These are phyloP conservation scores for Ottelia alismoides DNA, from an alignment of 106 monocot species.

Conservation along the genomic window DNA sequence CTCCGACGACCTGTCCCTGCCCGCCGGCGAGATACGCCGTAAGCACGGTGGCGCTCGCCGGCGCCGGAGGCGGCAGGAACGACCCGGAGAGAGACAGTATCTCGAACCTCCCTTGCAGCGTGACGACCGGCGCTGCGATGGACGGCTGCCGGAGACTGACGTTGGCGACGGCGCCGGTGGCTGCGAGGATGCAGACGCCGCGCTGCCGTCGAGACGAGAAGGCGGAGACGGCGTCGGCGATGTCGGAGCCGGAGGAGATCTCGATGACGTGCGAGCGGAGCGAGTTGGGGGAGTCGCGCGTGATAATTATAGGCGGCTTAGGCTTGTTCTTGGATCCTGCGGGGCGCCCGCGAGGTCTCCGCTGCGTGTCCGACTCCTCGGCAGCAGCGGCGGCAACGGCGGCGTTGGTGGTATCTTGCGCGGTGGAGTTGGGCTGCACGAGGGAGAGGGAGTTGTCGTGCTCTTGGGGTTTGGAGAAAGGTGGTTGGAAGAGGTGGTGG, in stretches of 20 bases:
- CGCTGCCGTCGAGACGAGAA: constrained; percentile 4
- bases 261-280: constrained; percentile 13
- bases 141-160: constrained; percentile 14
- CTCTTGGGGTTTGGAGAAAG: no score
- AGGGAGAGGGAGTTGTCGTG: background rate
- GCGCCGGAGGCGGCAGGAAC: constrained; percentile 5
- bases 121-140: background rate
- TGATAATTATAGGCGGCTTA: constrained; percentile 11
- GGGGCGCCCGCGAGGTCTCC: constrained; percentile 10
- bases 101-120: constrained; percentile 12
- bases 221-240: constrained; percentile 2
- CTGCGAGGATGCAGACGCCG: constrained; percentile 7
- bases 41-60: constrained; percentile 1
- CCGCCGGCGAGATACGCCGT: constrained; percentile 7
- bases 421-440: background rate
- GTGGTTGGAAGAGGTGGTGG: no score
- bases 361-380: background rate
- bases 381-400: background rate
- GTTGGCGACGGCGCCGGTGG: constrained; percentile 5
- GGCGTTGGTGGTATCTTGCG: background rate
- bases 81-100: constrained; percentile 11
- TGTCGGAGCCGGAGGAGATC: constrained; percentile 7
- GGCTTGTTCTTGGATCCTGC: constrained; percentile 19
- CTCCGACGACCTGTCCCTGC: constrained; percentile 13
- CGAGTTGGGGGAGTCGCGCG: constrained; percentile 8